A percentile compares a stretch with the other conserved stretches of the same genome.
These are phyloP conservation scores for Byssochlamys sp. DNA, from an alignment of 2,329 filamentous ascomycete genomes.

Conservation along the genomic window DNA sequence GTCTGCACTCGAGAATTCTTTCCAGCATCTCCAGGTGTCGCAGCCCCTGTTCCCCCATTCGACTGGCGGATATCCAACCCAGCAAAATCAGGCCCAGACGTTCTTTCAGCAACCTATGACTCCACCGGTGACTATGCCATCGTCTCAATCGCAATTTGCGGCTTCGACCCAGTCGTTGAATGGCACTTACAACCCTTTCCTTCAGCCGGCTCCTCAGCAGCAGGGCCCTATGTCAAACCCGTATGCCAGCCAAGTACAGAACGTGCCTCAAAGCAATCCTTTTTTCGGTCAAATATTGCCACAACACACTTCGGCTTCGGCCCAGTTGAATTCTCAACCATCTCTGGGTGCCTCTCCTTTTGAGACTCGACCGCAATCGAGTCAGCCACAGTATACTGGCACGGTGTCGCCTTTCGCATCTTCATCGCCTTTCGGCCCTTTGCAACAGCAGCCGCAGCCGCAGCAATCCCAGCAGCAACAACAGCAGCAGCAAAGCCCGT, in stretches of 20 bases:
- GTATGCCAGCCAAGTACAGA: constrained; percentile 15
- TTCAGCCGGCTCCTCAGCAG: constrained; percentile 25
- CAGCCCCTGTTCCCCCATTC: constrained; percentile 65
- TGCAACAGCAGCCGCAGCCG: constrained; percentile 16
- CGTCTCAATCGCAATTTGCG: constrained; percentile 25
- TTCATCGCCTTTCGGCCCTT: constrained; percentile 21
- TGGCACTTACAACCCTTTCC: constrained; percentile 35
- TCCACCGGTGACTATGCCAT: constrained; percentile 29
- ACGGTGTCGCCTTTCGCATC: constrained; percentile 29
- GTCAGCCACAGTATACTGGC: constrained; percentile 27
- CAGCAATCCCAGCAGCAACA: constrained; percentile 12
- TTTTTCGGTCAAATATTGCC: constrained; percentile 25
- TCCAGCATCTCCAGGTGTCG: constrained; percentile 65
- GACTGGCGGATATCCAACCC: constrained; percentile 52
- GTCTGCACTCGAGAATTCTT: constrained; percentile 53
- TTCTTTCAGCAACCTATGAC: constrained; percentile 35
- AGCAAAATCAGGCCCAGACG: constrained; percentile 31
- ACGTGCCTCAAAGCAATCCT: constrained; percentile 21
- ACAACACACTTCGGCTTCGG: constrained; percentile 13
- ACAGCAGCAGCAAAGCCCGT: background rate
- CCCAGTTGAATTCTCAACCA: constrained; percentile 13
- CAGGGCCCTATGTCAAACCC: constrained; percentile 13
- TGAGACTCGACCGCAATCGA: background rate
- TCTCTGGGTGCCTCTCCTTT: constrained; percentile 4
- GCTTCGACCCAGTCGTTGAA: constrained; percentile 27